These are phyloP conservation scores for Jackrogersella minutella DNA, from an alignment of 495 filamentous ascomycete genomes.

Conservation along the genomic window DNA sequence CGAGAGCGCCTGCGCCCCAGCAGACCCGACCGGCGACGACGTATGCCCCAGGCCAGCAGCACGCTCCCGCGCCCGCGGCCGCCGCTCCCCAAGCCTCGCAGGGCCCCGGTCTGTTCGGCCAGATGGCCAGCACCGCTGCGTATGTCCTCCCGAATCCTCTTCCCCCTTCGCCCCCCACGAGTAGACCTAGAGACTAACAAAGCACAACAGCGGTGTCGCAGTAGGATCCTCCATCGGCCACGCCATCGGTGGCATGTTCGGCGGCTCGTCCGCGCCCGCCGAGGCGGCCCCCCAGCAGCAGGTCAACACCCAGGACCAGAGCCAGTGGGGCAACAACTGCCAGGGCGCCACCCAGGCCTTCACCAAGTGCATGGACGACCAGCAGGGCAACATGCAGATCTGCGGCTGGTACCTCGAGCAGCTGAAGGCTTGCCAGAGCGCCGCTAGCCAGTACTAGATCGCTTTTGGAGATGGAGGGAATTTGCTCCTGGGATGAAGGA, in stretches of 20 bases:
- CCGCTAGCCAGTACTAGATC: slow-evolving; percentile 82
- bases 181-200: slow-evolving; percentile 22
- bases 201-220: slow-evolving; percentile 82
- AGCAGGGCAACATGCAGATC: slow-evolving; percentile 91
- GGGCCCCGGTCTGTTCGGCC: slow-evolving; percentile 78
- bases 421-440: slow-evolving; percentile 94
- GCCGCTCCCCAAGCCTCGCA: slow-evolving; percentile 57
- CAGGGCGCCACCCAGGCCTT: slow-evolving; percentile 81
- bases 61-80: slow-evolving; percentile 57
- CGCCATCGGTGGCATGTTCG: slow-evolving; percentile 84
- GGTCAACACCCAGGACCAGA: slow-evolving; percentile 49
- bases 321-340: slow-evolving; percentile 73
- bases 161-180: no score
- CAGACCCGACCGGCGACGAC: slow-evolving; percentile 71
- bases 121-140: slow-evolving; percentile 89
- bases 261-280: slow-evolving; percentile 69
- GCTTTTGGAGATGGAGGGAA: neutral
- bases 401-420: slow-evolving; percentile 99
- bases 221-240: slow-evolving; percentile 95
- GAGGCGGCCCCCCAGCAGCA: slow-evolving; percentile 52
- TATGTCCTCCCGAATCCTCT: no score
- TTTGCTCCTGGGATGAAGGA: neutral
- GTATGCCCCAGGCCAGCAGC: slow-evolving; percentile 63
- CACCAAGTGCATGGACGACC: slow-evolving; percentile 94
- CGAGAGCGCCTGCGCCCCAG: slow-evolving; percentile 67